Base-by-base conservation (phyloP, 2,329 filamentous ascomycete species). In the Chrysoporthe cubensis region DNA sequence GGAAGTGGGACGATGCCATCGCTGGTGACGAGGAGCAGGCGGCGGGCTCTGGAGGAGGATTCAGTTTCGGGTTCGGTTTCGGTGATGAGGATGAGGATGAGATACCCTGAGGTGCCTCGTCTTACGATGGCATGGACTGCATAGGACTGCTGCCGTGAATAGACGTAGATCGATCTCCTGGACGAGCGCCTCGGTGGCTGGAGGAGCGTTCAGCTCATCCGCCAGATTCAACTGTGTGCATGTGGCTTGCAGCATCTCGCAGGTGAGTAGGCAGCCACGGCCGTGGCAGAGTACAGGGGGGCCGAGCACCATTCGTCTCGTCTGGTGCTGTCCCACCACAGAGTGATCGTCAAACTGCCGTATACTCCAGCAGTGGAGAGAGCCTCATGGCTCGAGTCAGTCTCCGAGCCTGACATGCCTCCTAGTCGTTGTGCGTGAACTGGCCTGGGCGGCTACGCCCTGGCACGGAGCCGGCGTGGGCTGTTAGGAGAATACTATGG, bases 1-100 rank as follows among this genome's bases (percentile, higher is more conserved):
- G 93, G 62, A 96, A 91, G 74, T 98, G 95, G 95, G 92, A 96
- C 75, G 86, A 90, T 67, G 86, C 93, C 40, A 90, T 93, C 13
- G 88, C 88, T 68, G 81, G 79, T 46, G 83, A 81, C 42, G 79
- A 81, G 2, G 72, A 66, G 11, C 75, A 71, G 52, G 72, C 72
- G 43, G 69, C 71, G 8, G 67, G 68, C 9, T 58, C 69, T 52
- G 76, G 77, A 34, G 72, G 71, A 18, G 72, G 75, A 61, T 87
- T 87, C 70, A 87, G 84, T 71, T 88, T 88, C 74, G 83, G 83
- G 0, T 88, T 88, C 75, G 84, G 84, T 0, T 87, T 88, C 74
- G 84, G 37, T 14, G 57, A 59, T 18, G 80, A 76, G 34, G 81
- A 80, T 21, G 79, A 82, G 48, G 81, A 83, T 37, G 82, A 82